phyloP scores from a whole-genome alignment of 192 early-diverging fungal genomes.

The Spizellomyces sp. region DNA sequence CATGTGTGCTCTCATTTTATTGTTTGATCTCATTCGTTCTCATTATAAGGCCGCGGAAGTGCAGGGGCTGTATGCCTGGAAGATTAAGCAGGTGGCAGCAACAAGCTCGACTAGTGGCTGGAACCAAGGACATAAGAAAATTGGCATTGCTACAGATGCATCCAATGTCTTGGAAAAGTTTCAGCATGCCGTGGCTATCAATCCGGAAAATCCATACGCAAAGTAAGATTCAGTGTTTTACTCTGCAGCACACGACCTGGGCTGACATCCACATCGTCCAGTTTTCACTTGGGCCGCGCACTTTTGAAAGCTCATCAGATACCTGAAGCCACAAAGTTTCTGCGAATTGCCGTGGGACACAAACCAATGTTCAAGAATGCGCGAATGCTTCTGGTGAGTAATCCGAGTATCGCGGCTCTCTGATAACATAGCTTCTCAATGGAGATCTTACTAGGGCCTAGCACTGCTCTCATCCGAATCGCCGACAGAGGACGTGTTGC shows the following conservation, averaged over 20 bases:
- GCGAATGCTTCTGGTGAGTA: slow-evolving; percentile 15
- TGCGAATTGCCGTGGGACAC: slow-evolving; percentile 26
- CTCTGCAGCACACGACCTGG: neutral
- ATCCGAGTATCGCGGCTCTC: neutral
- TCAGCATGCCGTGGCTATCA: slow-evolving; percentile 31
- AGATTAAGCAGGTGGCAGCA: slow-evolving; percentile 36
- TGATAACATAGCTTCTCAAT: neutral
- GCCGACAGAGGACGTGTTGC: neutral
- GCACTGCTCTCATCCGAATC: neutral
- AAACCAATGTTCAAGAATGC: slow-evolving; percentile 30
- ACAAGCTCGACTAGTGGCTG: slow-evolving; percentile 10
- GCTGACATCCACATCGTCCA: neutral
- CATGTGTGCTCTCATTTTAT: neutral
- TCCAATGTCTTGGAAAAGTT: slow-evolving; percentile 41
- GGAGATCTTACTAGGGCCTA: neutral
- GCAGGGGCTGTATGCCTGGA: slow-evolving; percentile 45
- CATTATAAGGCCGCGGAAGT: slow-evolving; percentile 46
- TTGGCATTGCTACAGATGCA: neutral
- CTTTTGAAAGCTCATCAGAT: slow-evolving; percentile 15
- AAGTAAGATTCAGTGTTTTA: slow-evolving; percentile 17
- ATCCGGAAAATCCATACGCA: slow-evolving; percentile 21
- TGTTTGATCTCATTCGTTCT: neutral
- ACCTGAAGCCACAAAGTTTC: slow-evolving; percentile 28
- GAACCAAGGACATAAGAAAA: neutral
- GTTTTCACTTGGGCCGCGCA: slow-evolving; percentile 27